These are phyloP conservation scores for Exsudoporus frostii DNA, from an alignment of 768 basidiomycete genomes.

Conservation along the genomic window DNA sequence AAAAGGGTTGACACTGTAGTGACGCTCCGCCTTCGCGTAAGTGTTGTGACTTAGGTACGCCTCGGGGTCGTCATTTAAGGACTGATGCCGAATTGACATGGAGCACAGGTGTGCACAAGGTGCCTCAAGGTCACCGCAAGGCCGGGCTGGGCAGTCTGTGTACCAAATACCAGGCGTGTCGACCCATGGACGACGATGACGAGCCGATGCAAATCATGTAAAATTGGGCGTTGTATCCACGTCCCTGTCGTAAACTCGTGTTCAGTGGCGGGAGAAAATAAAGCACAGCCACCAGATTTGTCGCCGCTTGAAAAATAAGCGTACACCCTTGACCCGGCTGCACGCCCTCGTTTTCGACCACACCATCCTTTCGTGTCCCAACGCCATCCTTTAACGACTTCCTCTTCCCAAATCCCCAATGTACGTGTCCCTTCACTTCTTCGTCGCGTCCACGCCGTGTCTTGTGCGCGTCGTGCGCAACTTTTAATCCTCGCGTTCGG, in stretches of 20 bases:
- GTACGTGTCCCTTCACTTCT: conserved; percentile 29
- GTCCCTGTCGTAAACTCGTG: conserved; percentile 12
- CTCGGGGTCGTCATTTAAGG: not conserved
- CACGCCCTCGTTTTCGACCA: conserved; percentile 34
- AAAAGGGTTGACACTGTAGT: not conserved
- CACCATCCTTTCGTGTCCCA: conserved; percentile 33
- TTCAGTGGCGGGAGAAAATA: conserved; percentile 16
- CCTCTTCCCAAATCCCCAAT: conserved; percentile 19
- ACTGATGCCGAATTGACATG: not conserved
- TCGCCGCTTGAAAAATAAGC: conserved; percentile 38
- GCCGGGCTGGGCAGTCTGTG: not conserved
- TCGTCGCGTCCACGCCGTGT: conserved; percentile 22
- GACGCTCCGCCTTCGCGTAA: not conserved
- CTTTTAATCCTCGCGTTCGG: conserved; percentile 15
- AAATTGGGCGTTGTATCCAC: not conserved
- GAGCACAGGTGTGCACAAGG: not conserved
- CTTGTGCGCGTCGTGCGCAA: conserved; percentile 29
- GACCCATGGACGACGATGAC: not conserved
- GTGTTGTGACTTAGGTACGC: too few relatives aligned
- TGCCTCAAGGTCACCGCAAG: conserved; percentile 9
- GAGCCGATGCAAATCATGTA: not conserved
- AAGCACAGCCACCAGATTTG: conserved; percentile 24
- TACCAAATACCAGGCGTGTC: not conserved
- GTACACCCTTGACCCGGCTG: conserved; percentile 38
- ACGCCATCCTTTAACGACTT: conserved; percentile 31